Conservation (phyloP, 768 basidiomycete species). For the Boletellus ananas region DNA sequence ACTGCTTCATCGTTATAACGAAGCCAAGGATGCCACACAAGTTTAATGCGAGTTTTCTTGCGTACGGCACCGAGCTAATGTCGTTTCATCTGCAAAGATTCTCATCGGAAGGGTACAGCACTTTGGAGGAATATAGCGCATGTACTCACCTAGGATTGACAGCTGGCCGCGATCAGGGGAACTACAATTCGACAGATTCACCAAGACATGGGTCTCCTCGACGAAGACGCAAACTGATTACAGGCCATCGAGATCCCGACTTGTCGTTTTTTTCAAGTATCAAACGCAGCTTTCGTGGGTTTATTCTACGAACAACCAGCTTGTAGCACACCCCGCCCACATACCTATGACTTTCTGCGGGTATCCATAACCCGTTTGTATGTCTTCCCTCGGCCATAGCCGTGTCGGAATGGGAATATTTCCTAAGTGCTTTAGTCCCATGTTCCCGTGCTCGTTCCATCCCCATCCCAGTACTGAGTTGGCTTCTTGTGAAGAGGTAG, state of each 20-base stretch:
- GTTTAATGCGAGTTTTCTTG: conserved; percentile 29
- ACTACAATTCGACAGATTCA: conserved; percentile 74
- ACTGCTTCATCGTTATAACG: conserved; percentile 72
- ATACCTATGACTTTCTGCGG: conserved; percentile 16
- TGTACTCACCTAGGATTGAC: conserved; percentile 14
- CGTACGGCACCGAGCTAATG: background rate
- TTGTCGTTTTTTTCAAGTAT: background rate
- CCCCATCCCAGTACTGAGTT: conserved; percentile 78
- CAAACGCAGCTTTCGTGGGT: background rate
- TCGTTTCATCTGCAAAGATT: conserved; percentile 43
- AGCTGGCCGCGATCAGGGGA: conserved; percentile 72
- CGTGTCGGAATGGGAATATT: conserved; percentile 49
- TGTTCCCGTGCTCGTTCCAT: conserved; percentile 98
- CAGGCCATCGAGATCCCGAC: background rate
- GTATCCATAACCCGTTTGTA: conserved; percentile 3
- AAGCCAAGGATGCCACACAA: conserved; percentile 81
- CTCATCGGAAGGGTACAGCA: conserved; percentile 67
- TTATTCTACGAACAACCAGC: conserved; percentile 29
- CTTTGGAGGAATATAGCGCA: background rate
- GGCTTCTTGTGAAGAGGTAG: conserved; percentile 24
- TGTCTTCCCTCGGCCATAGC: conserved; percentile 46
- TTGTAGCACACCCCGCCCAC: conserved; percentile 34
- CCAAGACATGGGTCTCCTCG: conserved; percentile 60
- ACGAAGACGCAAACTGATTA: conserved; percentile 45
- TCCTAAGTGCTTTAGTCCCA: conserved; percentile 61